Evolutionary conservation across 306 rosid genomes (phyloP).

Genomic region (Oemleria cerasiformis): DNA sequence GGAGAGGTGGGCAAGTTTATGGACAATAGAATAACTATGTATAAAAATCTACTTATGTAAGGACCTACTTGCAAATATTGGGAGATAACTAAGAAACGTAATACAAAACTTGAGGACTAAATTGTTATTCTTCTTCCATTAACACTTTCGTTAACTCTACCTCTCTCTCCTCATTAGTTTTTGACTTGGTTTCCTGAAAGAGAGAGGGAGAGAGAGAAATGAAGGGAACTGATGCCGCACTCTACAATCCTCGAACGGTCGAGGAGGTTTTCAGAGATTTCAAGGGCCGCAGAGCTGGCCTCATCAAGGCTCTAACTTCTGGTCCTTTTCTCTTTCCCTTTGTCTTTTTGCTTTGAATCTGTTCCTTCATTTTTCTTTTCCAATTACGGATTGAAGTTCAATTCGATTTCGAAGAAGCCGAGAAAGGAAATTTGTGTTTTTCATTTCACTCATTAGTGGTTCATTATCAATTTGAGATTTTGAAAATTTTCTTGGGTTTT

Average conservation of each 20-base stretch:
- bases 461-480: neutral
- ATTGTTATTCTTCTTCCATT: neutral
- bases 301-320: slow-evolving; percentile 81
- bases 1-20: too few species aligned
- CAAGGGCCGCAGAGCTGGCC: slow-evolving; percentile 79
- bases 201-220: slow-evolving; percentile 23
- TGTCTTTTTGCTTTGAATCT: neutral
- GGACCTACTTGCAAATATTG: neutral
- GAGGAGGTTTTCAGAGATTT: slow-evolving; percentile 94
- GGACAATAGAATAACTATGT: too few species aligned
- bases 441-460: neutral
- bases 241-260: slow-evolving; percentile 81
- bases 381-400: neutral
- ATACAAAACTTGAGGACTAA: neutral
- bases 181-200: slow-evolving; percentile 19
- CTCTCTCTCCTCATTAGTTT: neutral
- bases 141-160: neutral
- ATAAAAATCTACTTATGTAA: neutral
- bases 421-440: slow-evolving; percentile 3
- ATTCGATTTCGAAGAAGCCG: slow-evolving; percentile 2
- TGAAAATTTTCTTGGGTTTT: neutral
- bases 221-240: slow-evolving; percentile 53
- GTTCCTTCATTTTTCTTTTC: neutral
- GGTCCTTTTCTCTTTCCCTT: slow-evolving; percentile 36
- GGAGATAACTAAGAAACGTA: neutral